Percentiles rank a stretch among this genome's conserved stretches.
Evolutionary conservation across 2,329 filamentous ascomycete genomes (phyloP).

Genomic region (Aspergillus aculeatinus): DNA sequence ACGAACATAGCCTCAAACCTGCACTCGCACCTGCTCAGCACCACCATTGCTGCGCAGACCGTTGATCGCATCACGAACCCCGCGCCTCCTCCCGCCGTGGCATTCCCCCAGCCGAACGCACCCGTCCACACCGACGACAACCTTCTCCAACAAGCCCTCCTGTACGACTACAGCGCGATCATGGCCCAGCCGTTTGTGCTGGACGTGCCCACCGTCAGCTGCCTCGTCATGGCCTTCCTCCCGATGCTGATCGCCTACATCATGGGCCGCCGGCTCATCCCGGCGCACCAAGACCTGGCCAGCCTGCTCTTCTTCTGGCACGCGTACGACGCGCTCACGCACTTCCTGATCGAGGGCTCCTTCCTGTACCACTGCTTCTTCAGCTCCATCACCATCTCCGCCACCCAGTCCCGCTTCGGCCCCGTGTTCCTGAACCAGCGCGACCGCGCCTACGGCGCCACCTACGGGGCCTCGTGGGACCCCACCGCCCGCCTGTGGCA

Average conservation of each 20-base stretch:
- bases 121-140: not conserved
- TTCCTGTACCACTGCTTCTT: constrained; percentile 96
- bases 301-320: constrained; percentile 93
- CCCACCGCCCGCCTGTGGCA: constrained; percentile 60
- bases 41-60: not conserved
- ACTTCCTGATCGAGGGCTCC: constrained; percentile 85
- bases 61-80: not conserved
- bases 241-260: constrained; percentile 56
- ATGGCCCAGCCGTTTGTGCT: constrained; percentile 34
- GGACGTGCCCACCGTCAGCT: constrained; percentile 52
- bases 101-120: not conserved
- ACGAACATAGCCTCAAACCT: not conserved
- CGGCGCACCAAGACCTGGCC: constrained; percentile 51
- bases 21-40: not conserved
- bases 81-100: too few species aligned
- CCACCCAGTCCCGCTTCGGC: constrained; percentile 23
- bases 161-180: constrained; percentile 17
- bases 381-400: constrained; percentile 53
- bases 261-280: constrained; percentile 52
- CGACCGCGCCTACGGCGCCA: constrained; percentile 58
- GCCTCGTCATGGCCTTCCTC: constrained; percentile 54
- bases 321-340: constrained; percentile 85
- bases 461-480: constrained; percentile 50
- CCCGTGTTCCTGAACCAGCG: constrained; percentile 55
- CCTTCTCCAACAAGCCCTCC: not conserved